Base-by-base conservation (phyloP, 2,329 filamentous ascomycete genomes). In the Aureobasidium namibiae region DNA sequence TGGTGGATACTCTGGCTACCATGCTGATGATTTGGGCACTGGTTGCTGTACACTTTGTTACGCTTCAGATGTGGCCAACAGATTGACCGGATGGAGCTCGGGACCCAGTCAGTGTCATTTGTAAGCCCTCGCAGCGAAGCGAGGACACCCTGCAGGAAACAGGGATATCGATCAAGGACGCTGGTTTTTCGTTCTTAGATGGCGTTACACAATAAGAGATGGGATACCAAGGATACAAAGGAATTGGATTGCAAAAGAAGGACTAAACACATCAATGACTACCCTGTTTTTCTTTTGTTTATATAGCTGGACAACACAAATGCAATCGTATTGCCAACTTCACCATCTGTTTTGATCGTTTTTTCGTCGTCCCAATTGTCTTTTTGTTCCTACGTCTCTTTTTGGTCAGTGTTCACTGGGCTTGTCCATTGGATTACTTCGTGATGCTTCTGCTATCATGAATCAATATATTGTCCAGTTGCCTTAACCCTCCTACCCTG, bases 41-140 rank as follows among this genome's bases (percentile, higher is more conserved):
- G 77, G 76, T 34, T 72, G 78, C 65, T 74, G 72, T 33, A 79
- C 78, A 18, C 72, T 74, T 62, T 81, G 78, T 70, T 82, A 82
- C 65, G 71, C 74, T 9, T 74, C 70, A 18, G 80, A 82, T 62
- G 70, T 82, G 62, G 79, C 80, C 49, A 80, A 80, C 65, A 70
- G 77, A 45, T 67, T 80, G 42, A 67, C 68, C 16, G 74, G 76
- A 13, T 78, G 75, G 75, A 66, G 65, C 39, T 36, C 56, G 21
- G 64, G 60, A 1, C 1, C n/a, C n/a, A 60, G 41, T 33, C 26
- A 21, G 3, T 62, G 60, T 42, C 34, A 39, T 23, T 39, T 52
- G 48, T 31, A n/a, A n/a, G n/a, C n/a, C n/a, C n/a, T n/a, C n/a
- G n/a, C n/a, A n/a, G n/a, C n/a, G n/a, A n/a, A n/a, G n/a, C n/a